Conservation (phyloP, 441 rosid species). For the Mallotus repandus region DNA sequence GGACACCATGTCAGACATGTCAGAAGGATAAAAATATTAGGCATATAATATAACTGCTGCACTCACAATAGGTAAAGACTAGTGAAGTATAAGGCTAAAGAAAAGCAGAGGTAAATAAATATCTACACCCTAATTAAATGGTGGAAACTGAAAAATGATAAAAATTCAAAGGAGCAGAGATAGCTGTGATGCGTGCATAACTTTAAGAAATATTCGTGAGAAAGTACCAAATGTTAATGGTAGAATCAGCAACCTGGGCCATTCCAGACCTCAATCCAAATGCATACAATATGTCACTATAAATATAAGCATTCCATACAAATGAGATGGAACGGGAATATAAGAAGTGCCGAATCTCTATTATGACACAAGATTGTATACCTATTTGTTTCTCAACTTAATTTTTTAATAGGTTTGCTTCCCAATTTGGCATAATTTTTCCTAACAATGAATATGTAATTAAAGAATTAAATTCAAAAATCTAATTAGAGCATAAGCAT, state of each 20-base stretch:
- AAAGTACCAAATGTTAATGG: not conserved
- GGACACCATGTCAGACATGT: too few relatives aligned
- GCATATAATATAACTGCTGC: too few relatives aligned
- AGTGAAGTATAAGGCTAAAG: too few relatives aligned
- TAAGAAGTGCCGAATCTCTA: not conserved
- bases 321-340: not conserved
- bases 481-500: not conserved
- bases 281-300: not conserved
- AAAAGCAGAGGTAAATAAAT: not conserved
- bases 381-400: not conserved
- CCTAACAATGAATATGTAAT: not conserved
- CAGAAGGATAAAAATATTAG: too few relatives aligned
- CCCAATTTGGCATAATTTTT: constrained; percentile 6
- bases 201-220: not conserved
- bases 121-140: not conserved
- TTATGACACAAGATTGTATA: not conserved
- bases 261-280: not conserved
- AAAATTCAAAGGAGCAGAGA: not conserved
- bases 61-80: too few relatives aligned
- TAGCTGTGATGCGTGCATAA: too few relatives aligned
- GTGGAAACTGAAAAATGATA: not conserved
- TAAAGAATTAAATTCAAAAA: not conserved
- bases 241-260: not conserved
- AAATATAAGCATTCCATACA: not conserved
- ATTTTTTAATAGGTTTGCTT: not conserved